Evolutionary conservation across 768 basidiomycete genomes (phyloP).

Genomic region (Leccinum variicolor): DNA sequence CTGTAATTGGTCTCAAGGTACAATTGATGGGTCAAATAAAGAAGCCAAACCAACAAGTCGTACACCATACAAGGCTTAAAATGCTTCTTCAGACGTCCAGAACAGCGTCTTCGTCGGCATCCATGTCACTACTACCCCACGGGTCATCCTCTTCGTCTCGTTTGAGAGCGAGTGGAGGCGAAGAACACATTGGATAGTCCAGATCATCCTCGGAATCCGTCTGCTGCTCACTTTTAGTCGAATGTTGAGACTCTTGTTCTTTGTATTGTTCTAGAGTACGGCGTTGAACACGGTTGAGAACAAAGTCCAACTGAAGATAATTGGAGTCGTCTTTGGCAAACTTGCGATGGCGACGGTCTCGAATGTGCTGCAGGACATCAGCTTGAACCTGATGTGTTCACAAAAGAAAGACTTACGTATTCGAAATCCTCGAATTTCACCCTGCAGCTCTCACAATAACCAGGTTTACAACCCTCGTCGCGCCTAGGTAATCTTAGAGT

Average conservation of each 20-base stretch:
- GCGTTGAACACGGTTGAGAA: constrained; percentile 63
- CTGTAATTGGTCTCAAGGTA: constrained; percentile 16
- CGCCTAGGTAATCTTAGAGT: constrained; percentile 71
- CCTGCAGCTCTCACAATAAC: constrained; percentile 97
- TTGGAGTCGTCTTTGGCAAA: constrained; percentile 78
- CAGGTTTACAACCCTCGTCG: constrained; percentile 86
- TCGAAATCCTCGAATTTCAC: constrained; percentile 86
- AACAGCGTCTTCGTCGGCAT: constrained; percentile 20
- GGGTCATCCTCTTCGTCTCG: constrained; percentile 16
- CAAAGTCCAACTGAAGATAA: constrained; percentile 73
- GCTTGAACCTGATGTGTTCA: not conserved
- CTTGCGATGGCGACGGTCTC: constrained; percentile 69
- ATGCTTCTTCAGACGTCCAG: constrained; percentile 16
- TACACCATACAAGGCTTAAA: constrained; percentile 9
- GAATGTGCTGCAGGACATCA: constrained; percentile 57
- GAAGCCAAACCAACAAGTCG: constrained; percentile 21
- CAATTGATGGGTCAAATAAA: constrained; percentile 13
- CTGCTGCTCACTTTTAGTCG: constrained; percentile 7
- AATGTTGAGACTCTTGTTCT: constrained; percentile 24
- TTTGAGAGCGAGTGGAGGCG: constrained; percentile 7
- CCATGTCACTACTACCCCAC: constrained; percentile 19
- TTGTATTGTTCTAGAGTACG: constrained; percentile 30
- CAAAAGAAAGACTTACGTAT: constrained; percentile 42
- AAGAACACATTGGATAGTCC: constrained; percentile 19
- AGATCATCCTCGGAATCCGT: constrained; percentile 15